Evolutionary conservation across 345 rosid genomes (phyloP).

Genomic region (Triadica sebifera): DNA sequence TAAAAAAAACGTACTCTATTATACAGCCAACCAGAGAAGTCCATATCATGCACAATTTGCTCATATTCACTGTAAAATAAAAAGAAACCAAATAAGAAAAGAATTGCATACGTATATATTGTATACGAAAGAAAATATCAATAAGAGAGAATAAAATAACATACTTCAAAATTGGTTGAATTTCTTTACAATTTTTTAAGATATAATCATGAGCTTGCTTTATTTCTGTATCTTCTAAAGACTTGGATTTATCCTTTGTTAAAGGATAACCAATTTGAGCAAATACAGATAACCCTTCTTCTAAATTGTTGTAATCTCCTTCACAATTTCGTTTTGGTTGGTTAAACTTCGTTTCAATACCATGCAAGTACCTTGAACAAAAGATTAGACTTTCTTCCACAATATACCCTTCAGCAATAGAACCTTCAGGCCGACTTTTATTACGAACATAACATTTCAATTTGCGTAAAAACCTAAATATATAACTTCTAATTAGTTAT

Average conservation of each 20-base stretch:
- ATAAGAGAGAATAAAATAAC: not conserved
- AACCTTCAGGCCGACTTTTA: not conserved
- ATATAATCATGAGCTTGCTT: not conserved
- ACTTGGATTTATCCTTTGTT: not conserved
- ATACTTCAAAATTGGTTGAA: not conserved
- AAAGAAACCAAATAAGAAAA: not conserved
- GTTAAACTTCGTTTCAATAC: slow-evolving; percentile 13
- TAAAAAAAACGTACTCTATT: not conserved
- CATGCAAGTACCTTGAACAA: slow-evolving; percentile 5
- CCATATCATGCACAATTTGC: not conserved
- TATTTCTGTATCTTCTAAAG: not conserved
- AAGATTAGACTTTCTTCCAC: not conserved
- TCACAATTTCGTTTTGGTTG: not conserved
- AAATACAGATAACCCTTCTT: not conserved
- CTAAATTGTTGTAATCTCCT: too few species aligned
- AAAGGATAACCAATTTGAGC: not conserved
- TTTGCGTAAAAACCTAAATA: not conserved
- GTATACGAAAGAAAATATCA: too few species aligned
- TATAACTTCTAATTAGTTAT: not conserved
- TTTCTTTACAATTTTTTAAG: slow-evolving; percentile 4
- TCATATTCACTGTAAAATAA: not conserved
- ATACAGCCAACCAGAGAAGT: not conserved
- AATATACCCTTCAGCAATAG: slow-evolving; percentile 5
- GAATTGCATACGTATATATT: not conserved
- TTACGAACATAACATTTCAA: slow-evolving; percentile 16